Evolutionary conservation across 208 protist genomes (phyloP), one percentile per base, ranked within the genome.

Genomic region (Trypanosoma vivax): DNA sequence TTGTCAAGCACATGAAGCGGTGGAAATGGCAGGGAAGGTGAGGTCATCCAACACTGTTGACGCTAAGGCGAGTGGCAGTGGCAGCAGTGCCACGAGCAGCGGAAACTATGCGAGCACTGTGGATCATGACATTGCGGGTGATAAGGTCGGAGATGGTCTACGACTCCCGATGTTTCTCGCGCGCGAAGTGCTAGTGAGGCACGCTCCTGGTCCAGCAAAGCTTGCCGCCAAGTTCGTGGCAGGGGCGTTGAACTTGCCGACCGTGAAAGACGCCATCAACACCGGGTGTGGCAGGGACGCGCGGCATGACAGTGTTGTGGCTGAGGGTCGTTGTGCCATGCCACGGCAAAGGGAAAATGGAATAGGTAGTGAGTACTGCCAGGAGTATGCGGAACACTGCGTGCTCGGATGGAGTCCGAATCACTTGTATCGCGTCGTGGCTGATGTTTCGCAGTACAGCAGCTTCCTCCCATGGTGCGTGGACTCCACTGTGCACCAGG

Each of bases 381-480:
- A 84, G 50, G 50, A 79, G 35, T 90, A 92, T 60, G 50, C 61
- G 27, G 85, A 92, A 63, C 81, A 82, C 60, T 88, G 78, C 58
- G 73, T 70, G 24, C 65, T 92, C 38, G 85, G 85, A 5, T 92
- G 85, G 85, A 73, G 70, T 0, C 79, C 68, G 0, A 52, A 64
- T 18, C 56, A 84, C 25, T 70, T 92, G 21, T 92, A 84, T 38
- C 37, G 46, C 6, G 82, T 92, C 6, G 85, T 92, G 10, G 74
- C 75, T 5, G 79, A 92, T 62, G 85, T 92, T 21, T 59, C 66
- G 18, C 55, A 76, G 48, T 92, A 92, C 67, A 65, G 48, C 14
- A 50, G 46, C 6, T 92, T 92, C 50, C 48, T 92, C 38, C 85
- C 85, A 25, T 92, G 85, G 85, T 92, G 85, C 48, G 41, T 72